These are phyloP conservation scores for Bodo saltans DNA, from an alignment of 78 protist genomes.

Conservation along the genomic window DNA sequence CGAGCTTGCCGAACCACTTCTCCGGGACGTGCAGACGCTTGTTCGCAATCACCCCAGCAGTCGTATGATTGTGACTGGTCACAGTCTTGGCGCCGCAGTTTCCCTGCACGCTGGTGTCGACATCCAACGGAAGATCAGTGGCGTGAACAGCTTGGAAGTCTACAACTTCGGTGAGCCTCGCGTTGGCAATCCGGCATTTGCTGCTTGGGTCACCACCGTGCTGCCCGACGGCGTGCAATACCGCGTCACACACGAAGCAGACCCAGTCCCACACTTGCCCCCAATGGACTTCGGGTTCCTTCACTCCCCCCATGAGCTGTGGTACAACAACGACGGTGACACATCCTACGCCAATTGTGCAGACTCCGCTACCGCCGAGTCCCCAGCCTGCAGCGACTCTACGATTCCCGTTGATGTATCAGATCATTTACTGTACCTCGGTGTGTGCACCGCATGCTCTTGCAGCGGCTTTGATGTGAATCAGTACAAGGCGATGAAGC, in stretches of 20 bases:
- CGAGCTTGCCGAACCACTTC: neutral
- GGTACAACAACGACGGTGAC: slow-evolving; percentile 8
- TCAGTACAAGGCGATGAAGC: too few relatives aligned
- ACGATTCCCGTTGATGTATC: neutral
- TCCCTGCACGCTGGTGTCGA: slow-evolving; percentile 3
- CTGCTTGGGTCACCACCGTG: neutral
- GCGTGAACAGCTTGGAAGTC: neutral
- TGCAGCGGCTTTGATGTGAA: too few relatives aligned
- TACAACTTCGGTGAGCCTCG: slow-evolving; percentile 31
- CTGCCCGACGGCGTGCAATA: neutral
- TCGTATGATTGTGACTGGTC: slow-evolving; percentile 17
- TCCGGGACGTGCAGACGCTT: neutral
- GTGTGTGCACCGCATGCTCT: too few relatives aligned
- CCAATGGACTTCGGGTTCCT: neutral
- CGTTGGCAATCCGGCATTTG: slow-evolving; percentile 17
- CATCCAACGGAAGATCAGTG: neutral
- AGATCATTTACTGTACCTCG: neutral
- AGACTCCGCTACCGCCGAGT: neutral
- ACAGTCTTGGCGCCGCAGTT: slow-evolving; percentile 31
- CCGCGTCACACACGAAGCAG: slow-evolving; percentile 8
- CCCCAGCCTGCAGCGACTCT: neutral
- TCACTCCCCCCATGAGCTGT: slow-evolving; percentile 22
- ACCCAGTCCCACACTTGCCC: slow-evolving; percentile 28
- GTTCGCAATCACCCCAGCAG: neutral
- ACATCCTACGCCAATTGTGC: neutral